These are phyloP conservation scores for Scolecobasidium constrictum DNA, from an alignment of 2,329 filamentous ascomycete genomes.

Conservation along the genomic window DNA sequence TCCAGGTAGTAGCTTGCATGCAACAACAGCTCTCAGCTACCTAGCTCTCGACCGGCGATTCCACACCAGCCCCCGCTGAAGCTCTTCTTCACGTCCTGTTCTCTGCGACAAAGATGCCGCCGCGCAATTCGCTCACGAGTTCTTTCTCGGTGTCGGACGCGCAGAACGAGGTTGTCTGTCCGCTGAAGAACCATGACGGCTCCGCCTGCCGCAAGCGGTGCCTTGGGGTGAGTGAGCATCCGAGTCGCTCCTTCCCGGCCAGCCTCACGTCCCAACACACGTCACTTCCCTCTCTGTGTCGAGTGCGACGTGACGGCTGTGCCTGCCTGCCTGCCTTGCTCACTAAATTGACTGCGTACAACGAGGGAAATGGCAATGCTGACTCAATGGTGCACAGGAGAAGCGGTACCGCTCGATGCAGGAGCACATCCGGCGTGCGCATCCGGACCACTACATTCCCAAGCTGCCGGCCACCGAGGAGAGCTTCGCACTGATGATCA, in stretches of 20 bases:
- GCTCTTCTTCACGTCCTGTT: not conserved
- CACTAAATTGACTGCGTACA: not conserved
- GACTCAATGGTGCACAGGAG: no score
- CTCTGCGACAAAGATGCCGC: slow-evolving; percentile 61
- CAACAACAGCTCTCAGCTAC: not conserved
- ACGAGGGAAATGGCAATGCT: no score
- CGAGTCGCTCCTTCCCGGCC: no score
- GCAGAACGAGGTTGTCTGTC: slow-evolving; percentile 95
- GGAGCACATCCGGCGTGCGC: slow-evolving; percentile 94
- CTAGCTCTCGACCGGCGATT: not conserved
- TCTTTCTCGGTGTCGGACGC: slow-evolving; percentile 87
- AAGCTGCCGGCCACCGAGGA: slow-evolving; percentile 97
- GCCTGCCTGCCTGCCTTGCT: no score
- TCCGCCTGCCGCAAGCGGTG: slow-evolving; percentile 96
- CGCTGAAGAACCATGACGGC: slow-evolving; percentile 89
- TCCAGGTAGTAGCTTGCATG: not conserved
- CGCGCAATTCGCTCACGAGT: slow-evolving; percentile 73
- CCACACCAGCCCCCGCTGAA: not conserved
- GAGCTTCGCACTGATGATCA: slow-evolving; percentile 95
- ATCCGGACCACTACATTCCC: slow-evolving; percentile 93
- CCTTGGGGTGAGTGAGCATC: slow-evolving; percentile 87
- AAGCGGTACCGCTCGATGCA: slow-evolving; percentile 98
- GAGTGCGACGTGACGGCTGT: no score
- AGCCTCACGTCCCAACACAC: no score
- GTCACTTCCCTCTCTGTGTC: no score